Evolutionary conservation across 163 green algal species (phyloP).

Genomic region (Volvox carteri): DNA sequence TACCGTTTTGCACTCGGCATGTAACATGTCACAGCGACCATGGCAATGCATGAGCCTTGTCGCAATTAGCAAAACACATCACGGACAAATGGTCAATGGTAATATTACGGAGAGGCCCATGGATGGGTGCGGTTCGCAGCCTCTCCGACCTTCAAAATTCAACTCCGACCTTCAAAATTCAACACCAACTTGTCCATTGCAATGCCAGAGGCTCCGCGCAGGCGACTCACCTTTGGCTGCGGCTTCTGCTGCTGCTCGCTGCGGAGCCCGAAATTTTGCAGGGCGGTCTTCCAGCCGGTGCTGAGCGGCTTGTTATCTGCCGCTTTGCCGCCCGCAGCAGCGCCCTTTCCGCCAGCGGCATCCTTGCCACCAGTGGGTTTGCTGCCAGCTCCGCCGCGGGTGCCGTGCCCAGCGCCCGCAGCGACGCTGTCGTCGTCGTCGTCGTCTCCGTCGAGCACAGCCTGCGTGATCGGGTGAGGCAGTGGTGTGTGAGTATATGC

Average conservation of each 20-base stretch:
- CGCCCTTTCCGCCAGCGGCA: not conserved
- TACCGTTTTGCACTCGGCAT: too few relatives aligned
- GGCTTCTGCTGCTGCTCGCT: constrained; percentile 16
- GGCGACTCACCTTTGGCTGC: not conserved
- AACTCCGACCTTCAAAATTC: too few relatives aligned
- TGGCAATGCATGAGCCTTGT: too few relatives aligned
- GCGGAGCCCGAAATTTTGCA: constrained; percentile 42
- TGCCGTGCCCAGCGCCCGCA: constrained; percentile 7
- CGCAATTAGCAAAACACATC: too few relatives aligned
- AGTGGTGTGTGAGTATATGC: too few relatives aligned
- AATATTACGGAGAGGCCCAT: too few relatives aligned
- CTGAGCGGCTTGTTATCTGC: constrained; percentile 19
- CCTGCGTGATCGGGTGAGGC: not conserved
- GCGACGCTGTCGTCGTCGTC: constrained; percentile 46
- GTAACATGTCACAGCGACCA: too few relatives aligned
- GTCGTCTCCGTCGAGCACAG: constrained; percentile 43
- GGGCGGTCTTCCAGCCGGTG: constrained; percentile 32
- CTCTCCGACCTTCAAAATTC: too few relatives aligned
- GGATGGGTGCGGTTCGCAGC: too few relatives aligned
- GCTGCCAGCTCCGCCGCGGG: not conserved
- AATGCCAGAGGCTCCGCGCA: too few relatives aligned
- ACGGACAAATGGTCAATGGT: too few relatives aligned
- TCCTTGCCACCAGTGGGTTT: not conserved
- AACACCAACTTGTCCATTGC: too few relatives aligned
- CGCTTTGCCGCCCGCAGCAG: not conserved